Percentiles rank a stretch among this genome's conserved stretches.
Conservation (phyloP, 257 asterid species). For the Nicotiana knightiana region DNA sequence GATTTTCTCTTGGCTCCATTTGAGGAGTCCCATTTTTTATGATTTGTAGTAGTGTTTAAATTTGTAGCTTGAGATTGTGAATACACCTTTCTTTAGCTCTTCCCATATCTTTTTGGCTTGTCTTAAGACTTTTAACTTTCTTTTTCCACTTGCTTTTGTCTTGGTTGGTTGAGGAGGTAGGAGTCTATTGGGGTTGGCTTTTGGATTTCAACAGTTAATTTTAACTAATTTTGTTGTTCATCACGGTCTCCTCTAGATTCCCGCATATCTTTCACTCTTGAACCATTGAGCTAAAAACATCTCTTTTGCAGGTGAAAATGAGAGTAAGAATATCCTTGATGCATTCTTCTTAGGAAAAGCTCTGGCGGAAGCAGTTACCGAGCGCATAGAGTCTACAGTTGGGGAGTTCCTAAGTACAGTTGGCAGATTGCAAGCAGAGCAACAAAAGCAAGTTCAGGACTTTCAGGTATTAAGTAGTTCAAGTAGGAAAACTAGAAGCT, state of each 20-base stretch:
- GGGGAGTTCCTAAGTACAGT: conserved; percentile 73
- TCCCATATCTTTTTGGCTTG: neutral
- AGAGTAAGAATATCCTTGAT: conserved; percentile 59
- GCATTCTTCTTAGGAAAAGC: conserved; percentile 96
- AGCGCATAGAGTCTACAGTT: conserved; percentile 63
- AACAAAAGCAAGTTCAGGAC: conserved; percentile 69
- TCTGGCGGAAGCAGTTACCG: conserved; percentile 69
- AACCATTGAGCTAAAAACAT: neutral
- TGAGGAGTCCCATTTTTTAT: neutral
- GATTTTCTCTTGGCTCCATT: neutral
- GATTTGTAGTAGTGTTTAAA: neutral
- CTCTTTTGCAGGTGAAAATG: conserved; percentile 55
- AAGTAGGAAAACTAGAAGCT: neutral
- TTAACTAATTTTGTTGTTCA: neutral
- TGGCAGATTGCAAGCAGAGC: conserved; percentile 86
- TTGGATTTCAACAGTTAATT: neutral
- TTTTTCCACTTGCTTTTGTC: neutral
- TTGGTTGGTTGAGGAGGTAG: neutral
- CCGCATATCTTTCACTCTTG: neutral
- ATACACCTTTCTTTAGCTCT: neutral
- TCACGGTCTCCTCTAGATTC: neutral
- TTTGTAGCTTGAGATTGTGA: neutral
- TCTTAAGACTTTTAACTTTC: neutral
- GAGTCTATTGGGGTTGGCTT: neutral
- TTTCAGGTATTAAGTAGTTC: conserved; percentile 49